phyloP scores from a whole-genome alignment of 2,329 filamentous ascomycete species.

The Nothophaeocryptopus gaeumannii region DNA sequence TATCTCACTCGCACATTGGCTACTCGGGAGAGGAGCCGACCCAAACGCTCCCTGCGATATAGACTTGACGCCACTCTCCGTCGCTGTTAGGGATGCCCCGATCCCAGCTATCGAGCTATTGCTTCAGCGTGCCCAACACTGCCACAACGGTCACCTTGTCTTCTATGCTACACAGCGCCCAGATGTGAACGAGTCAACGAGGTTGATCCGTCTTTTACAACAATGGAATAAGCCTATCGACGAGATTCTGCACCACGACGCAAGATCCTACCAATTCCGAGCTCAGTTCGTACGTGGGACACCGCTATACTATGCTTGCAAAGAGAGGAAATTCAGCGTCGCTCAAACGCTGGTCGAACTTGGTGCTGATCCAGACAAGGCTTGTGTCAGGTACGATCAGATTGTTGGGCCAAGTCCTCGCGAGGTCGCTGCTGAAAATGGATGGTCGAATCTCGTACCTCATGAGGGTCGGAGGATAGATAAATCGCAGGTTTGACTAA shows the following conservation, averaged over 20 bases:
- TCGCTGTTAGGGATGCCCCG: slow-evolving; percentile 3
- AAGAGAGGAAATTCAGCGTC: not conserved
- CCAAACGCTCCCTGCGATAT: slow-evolving; percentile 9
- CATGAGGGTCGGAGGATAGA: too few species aligned
- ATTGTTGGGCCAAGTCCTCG: slow-evolving; percentile 10
- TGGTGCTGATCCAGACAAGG: slow-evolving; percentile 11
- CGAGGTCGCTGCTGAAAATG: slow-evolving; percentile 1
- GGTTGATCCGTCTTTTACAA: slow-evolving; percentile 4
- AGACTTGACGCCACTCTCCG: slow-evolving; percentile 9
- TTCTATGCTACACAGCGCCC: slow-evolving; percentile 8
- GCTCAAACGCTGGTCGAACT: slow-evolving; percentile 10
- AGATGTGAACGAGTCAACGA: not conserved
- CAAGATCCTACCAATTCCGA: slow-evolving; percentile 8
- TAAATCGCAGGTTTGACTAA: too few species aligned
- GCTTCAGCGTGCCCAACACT: slow-evolving; percentile 6
- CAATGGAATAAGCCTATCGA: slow-evolving; percentile 7
- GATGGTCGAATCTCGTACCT: too few species aligned
- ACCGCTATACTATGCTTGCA: slow-evolving; percentile 11
- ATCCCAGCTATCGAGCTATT: slow-evolving; percentile 1
- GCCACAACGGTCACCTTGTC: slow-evolving; percentile 10
- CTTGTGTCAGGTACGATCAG: slow-evolving; percentile 4
- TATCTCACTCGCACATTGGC: slow-evolving; percentile 7
- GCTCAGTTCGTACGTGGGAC: slow-evolving; percentile 8
- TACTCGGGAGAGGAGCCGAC: slow-evolving; percentile 5
- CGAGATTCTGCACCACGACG: slow-evolving; percentile 8